phyloP scores from a whole-genome alignment of 1,139 yeast genomes.

The Sugiyamaella sp. region DNA sequence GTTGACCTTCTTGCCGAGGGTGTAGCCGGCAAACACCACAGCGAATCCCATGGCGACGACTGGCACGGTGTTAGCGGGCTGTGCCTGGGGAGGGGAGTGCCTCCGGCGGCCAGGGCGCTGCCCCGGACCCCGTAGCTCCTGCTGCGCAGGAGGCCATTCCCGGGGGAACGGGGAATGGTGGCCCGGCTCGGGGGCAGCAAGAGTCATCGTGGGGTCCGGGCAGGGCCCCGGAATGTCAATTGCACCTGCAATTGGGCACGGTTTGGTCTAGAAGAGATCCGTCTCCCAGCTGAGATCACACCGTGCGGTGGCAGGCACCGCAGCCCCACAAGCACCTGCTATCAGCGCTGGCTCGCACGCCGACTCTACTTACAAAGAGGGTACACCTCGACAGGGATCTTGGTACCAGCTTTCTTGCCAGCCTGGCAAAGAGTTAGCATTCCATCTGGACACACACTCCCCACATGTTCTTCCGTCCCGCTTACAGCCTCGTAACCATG shows the following conservation, averaged over 20 bases:
- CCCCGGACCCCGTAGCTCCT: not conserved
- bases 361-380: conserved; percentile 36
- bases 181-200: too few relatives aligned
- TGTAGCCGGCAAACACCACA: conserved; percentile 34
- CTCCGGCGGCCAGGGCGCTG: not conserved
- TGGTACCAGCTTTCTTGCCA: conserved; percentile 26
- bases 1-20: conserved; percentile 34
- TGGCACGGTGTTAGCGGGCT: conserved; percentile 9
- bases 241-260: too few relatives aligned
- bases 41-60: conserved; percentile 41
- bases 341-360: not conserved
- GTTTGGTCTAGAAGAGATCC: too few relatives aligned
- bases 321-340: not conserved
- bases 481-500: not conserved
- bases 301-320: not conserved
- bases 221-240: too few relatives aligned
- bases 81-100: conserved; percentile 1
- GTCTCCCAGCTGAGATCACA: not conserved
- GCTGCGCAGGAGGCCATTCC: too few relatives aligned
- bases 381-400: conserved; percentile 38
- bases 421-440: conserved; percentile 16
- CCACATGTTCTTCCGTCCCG: not conserved
- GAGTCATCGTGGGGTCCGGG: too few relatives aligned
- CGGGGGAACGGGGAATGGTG: too few relatives aligned
- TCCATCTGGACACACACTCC: not conserved